phyloP scores from a whole-genome alignment of 805 yeast genomes.

The Peterozyma toletana region DNA sequence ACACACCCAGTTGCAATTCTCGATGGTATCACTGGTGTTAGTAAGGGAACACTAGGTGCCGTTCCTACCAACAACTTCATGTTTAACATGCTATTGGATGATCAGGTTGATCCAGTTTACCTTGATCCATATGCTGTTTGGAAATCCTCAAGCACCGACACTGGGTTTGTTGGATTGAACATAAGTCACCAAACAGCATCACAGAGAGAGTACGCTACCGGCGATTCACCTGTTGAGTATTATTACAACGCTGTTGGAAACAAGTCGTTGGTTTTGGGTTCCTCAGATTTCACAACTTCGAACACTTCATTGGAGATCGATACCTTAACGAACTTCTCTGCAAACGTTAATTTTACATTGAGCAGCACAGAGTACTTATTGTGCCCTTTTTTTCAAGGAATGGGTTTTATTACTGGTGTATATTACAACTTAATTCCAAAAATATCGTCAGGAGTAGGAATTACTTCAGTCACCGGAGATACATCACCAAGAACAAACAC shows the following conservation, averaged over 20 bases:
- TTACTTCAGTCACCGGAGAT: constrained; percentile 37
- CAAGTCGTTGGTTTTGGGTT: constrained; percentile 47
- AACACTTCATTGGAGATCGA: constrained; percentile 18
- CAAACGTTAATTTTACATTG: constrained; percentile 14
- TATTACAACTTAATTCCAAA: constrained; percentile 47
- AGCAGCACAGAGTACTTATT: constrained; percentile 3
- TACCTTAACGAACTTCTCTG: constrained; percentile 22
- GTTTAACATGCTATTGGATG: constrained; percentile 60
- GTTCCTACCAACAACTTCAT: constrained; percentile 76
- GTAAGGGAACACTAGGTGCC: constrained; percentile 14
- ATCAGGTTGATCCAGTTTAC: constrained; percentile 67
- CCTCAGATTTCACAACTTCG: constrained; percentile 30
- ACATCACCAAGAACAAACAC: constrained; percentile 31
- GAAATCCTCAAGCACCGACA: constrained; percentile 35
- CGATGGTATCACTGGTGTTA: constrained; percentile 12
- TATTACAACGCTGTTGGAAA: constrained; percentile 60
- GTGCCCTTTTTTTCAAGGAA: constrained; percentile 69
- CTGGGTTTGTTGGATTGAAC: constrained; percentile 50
- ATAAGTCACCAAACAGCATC: constrained; percentile 51
- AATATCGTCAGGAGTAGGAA: constrained; percentile 59
- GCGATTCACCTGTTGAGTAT: constrained; percentile 33
- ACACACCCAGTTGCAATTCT: constrained; percentile 18
- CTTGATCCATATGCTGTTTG: constrained; percentile 77
- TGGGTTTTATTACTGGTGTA: constrained; percentile 69
- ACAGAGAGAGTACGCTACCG: constrained; percentile 67